Percentiles rank a stretch among this genome's conserved stretches.
Evolutionary conservation across 768 basidiomycete genomes (phyloP).

Genomic region (Boletus rubropictus): DNA sequence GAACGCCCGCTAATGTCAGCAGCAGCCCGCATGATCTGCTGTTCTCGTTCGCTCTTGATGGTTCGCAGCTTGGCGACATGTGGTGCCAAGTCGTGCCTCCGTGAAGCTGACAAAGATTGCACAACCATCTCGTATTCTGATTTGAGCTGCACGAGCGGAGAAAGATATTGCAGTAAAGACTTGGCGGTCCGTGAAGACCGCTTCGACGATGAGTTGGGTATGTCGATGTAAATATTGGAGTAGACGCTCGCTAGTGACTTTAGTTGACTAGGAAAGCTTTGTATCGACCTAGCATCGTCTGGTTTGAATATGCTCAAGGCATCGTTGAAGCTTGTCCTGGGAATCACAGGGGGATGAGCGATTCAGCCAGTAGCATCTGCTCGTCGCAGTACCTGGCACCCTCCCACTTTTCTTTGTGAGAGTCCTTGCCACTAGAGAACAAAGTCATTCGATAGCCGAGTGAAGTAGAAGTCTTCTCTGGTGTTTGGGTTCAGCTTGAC

Average conservation of each 20-base stretch:
- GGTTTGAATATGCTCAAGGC: conserved; percentile 67
- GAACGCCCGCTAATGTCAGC: conserved; percentile 85
- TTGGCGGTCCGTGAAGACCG: conserved; percentile 41
- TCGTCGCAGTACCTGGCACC: conserved; percentile 56
- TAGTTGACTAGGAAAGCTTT: conserved; percentile 52
- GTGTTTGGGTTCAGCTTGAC: conserved; percentile 1
- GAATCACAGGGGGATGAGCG: conserved; percentile 1
- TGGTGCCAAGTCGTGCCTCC: conserved; percentile 50
- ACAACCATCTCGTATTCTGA: conserved; percentile 53
- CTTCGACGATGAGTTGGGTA: conserved; percentile 36
- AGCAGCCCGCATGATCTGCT: conserved; percentile 72
- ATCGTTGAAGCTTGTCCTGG: conserved; percentile 62
- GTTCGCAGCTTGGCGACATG: conserved; percentile 66
- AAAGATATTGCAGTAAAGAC: conserved; percentile 52
- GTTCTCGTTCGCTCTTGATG: conserved; percentile 77
- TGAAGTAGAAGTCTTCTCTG: conserved; percentile 65
- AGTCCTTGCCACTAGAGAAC: conserved; percentile 72
- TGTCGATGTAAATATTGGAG: conserved; percentile 50
- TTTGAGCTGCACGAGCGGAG: conserved; percentile 17
- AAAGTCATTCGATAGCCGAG: conserved; percentile 84
- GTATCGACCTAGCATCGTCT: conserved; percentile 61
- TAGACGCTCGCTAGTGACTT: conserved; percentile 46
- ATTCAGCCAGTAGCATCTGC: not conserved
- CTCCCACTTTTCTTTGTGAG: conserved; percentile 84
- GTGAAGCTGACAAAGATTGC: conserved; percentile 45